Evolutionary conservation across 148 eudicot species (phyloP), one percentile per base, ranked within the genome.

Genomic region (Fagopyrum homotropicum): DNA sequence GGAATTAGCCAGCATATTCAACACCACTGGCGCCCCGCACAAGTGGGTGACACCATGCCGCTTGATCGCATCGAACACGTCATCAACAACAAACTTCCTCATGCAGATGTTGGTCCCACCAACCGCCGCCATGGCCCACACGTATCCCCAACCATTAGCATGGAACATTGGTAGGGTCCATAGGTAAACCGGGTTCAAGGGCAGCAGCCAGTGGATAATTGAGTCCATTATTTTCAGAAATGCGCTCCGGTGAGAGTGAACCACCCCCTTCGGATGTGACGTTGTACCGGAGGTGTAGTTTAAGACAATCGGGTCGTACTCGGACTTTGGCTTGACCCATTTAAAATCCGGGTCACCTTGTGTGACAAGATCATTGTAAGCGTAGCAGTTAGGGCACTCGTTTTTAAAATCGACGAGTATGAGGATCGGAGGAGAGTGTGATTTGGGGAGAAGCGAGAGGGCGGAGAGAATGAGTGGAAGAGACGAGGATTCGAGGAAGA

Each of bases 131-230:
- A 76, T 77, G 2, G 82, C 87, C 89, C 89, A 86, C 15, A 84
- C 79, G 80, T 48, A 82, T 16, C 59, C 50, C 89, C 89, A 86
- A 30, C 87, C 89, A 51, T 86, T 86, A 4, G 87, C 79, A 47
- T 86, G 89, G 69, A 86, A 86, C 84, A 86, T 86, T 4, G 89
- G 89, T 51, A 86, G 75, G 49, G 89, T 84, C 89, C 89, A 86
- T 43, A 86, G n/a, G 69, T 84, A 86, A 6, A 82, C 72, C 0
- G 89, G 81, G 10, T 74, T 78, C n/a, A 77, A 61, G 0, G 85
- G 85, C 4, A 86, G 72, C 0, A 76, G 79, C 89, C 87, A 84
- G 2, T 82, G 82, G 10, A 77, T 11, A 2, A 86, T 64, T 2
- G 85, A 79, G 66, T 84, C 85, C 7, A 84, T 44, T 1, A 83